Evolutionary conservation across 352 stramenopile genomes (phyloP).

Genomic region (Phytophthora pseudosyringae): DNA sequence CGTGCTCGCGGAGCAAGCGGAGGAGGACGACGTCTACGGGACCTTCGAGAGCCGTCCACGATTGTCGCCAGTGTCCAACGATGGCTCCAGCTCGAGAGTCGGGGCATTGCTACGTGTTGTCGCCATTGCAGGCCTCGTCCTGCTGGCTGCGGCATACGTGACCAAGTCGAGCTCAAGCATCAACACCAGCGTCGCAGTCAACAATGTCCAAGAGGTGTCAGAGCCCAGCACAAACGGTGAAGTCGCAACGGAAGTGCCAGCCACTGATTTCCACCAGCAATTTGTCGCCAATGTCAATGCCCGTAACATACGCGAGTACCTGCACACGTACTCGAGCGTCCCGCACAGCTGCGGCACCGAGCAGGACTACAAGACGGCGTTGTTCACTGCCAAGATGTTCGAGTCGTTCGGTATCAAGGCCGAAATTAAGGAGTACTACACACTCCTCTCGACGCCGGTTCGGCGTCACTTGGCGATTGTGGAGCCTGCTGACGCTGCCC

Average conservation of each 20-base stretch:
- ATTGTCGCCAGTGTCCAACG: constrained; percentile 3
- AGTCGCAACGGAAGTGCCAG: background rate
- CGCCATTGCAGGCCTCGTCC: constrained; percentile 12
- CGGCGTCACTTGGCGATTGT: constrained; percentile 48
- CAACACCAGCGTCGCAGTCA: constrained; percentile 1
- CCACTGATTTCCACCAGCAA: constrained; percentile 24
- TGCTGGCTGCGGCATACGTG: constrained; percentile 24
- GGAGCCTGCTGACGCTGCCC: constrained; percentile 29
- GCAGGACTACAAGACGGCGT: constrained; percentile 31
- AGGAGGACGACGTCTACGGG: constrained; percentile 32
- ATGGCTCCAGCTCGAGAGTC: constrained; percentile 3
- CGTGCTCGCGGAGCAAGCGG: constrained; percentile 13
- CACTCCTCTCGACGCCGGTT: constrained; percentile 74
- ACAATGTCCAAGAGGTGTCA: background rate
- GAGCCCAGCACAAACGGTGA: background rate
- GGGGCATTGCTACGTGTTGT: constrained; percentile 14
- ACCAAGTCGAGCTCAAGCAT: constrained; percentile 12
- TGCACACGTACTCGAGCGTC: constrained; percentile 48
- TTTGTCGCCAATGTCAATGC: constrained; percentile 34
- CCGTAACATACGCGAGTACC: constrained; percentile 46
- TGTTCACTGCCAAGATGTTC: constrained; percentile 30
- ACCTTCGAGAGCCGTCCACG: constrained; percentile 23
- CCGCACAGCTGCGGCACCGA: constrained; percentile 29
- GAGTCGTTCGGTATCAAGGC: constrained; percentile 50
- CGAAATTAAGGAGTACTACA: constrained; percentile 67